Evolutionary conservation across 768 basidiomycete species (phyloP).

Genomic region (Cystoderma amianthinum): DNA sequence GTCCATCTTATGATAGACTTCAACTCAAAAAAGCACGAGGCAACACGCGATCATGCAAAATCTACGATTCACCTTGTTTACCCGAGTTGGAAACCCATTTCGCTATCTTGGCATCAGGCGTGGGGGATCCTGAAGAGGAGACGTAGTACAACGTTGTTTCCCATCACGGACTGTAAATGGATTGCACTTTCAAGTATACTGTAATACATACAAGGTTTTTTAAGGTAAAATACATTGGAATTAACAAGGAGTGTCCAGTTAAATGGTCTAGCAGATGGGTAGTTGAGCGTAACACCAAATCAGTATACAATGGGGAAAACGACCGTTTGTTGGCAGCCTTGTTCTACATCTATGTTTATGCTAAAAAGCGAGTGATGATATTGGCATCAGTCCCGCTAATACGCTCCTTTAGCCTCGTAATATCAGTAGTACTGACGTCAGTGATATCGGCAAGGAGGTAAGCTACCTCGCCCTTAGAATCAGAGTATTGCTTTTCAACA

Average conservation of each 20-base stretch:
- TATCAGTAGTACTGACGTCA: constrained; percentile 75
- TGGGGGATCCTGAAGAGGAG: constrained; percentile 93
- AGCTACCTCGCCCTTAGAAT: constrained; percentile 87
- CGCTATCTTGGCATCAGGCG: constrained; percentile 86
- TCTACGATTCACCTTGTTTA: constrained; percentile 96
- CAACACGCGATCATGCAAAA: constrained; percentile 89
- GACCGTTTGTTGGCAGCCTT: neutral
- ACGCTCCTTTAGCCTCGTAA: constrained; percentile 68
- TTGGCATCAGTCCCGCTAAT: constrained; percentile 80
- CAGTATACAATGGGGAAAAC: constrained; percentile 10
- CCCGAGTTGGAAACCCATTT: constrained; percentile 96
- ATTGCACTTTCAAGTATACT: constrained; percentile 7
- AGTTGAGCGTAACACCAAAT: constrained; percentile 27
- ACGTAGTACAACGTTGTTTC: constrained; percentile 21
- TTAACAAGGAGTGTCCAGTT: constrained; percentile 32
- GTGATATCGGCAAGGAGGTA: constrained; percentile 98
- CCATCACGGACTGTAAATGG: constrained; percentile 2
- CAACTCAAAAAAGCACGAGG: constrained; percentile 92
- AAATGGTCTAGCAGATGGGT: constrained; percentile 32
- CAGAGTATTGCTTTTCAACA: constrained; percentile 99
- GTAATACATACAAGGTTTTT: neutral
- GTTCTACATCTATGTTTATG: constrained; percentile 19
- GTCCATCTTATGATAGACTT: constrained; percentile 38
- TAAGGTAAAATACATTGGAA: constrained; percentile 12
- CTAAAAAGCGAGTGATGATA: constrained; percentile 84